Conservation (phyloP, 768 basidiomycete genomes). For the Auriscalpium microsporum region DNA sequence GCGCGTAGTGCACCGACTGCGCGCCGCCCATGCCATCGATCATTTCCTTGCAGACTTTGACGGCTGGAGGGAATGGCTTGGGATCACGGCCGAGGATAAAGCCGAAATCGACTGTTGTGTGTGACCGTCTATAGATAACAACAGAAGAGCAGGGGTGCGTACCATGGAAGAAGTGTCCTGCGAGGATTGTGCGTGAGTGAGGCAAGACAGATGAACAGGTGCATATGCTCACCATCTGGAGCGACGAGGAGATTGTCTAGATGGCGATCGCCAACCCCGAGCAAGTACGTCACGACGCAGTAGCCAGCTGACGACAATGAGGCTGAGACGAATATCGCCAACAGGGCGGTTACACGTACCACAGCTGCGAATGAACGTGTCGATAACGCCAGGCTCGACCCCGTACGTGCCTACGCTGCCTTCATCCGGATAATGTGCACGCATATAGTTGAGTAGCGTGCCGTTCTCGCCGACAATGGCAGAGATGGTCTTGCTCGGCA, state of each 20-base stretch:
- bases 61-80: constrained; percentile 94
- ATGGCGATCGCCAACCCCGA: constrained; percentile 96
- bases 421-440: constrained; percentile 84
- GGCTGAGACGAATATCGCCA: background rate
- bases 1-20: constrained; percentile 87
- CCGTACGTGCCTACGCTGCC: constrained; percentile 92
- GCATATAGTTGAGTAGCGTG: constrained; percentile 78
- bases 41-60: constrained; percentile 99
- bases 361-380: constrained; percentile 94
- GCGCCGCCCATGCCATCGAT: constrained; percentile 99
- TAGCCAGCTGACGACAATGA: constrained; percentile 69
- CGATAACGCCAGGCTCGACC: constrained; percentile 89
- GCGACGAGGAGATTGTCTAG: constrained; percentile 89
- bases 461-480: constrained; percentile 91
- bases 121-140: constrained; percentile 9
- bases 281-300: constrained; percentile 91
- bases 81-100: constrained; percentile 97
- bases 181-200: background rate
- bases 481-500: constrained; percentile 92
- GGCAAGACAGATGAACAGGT: background rate
- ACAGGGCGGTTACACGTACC: constrained; percentile 43
- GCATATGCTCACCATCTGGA: constrained; percentile 61
- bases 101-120: constrained; percentile 80
- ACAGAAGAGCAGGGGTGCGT: constrained; percentile 13
- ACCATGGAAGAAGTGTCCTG: constrained; percentile 97